Conservation (phyloP, 1,284 basidiomycete species). For the Taiwanofungus camphoratus region DNA sequence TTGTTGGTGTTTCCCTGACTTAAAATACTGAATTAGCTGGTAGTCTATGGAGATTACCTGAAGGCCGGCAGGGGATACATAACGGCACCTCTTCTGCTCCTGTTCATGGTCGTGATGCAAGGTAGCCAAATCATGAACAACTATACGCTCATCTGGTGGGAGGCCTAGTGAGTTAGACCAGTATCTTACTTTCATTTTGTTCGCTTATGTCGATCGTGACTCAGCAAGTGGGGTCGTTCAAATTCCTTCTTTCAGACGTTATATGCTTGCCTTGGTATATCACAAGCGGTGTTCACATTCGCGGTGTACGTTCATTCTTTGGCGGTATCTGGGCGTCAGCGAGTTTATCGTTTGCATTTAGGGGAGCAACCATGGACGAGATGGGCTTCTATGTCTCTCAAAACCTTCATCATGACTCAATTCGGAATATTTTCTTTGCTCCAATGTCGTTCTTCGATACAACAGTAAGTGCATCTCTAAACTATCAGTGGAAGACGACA, state of each 20-base stretch:
- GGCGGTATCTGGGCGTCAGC: no score
- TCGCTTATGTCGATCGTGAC: neutral
- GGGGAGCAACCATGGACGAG: constrained; percentile 50
- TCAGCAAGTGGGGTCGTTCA: constrained; percentile 41
- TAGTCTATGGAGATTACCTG: constrained; percentile 70
- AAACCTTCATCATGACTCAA: constrained; percentile 50
- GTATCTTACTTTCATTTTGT: neutral
- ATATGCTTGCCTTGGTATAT: constrained; percentile 61
- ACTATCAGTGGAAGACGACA: no score
- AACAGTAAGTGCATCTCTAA: constrained; percentile 35
- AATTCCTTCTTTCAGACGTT: constrained; percentile 67
- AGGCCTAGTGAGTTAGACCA: constrained; percentile 42
- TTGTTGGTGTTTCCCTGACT: neutral
- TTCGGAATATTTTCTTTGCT: constrained; percentile 56
- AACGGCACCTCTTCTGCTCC: constrained; percentile 53
- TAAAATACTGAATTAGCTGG: neutral
- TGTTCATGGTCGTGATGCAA: constrained; percentile 62
- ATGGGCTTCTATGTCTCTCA: constrained; percentile 54
- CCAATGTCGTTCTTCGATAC: constrained; percentile 72
- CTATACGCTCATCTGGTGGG: constrained; percentile 71
- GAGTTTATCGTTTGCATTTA: constrained; percentile 29
- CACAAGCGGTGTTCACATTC: constrained; percentile 62
- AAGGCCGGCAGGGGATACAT: constrained; percentile 53
- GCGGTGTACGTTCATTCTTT: constrained; percentile 34
- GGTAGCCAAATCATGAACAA: constrained; percentile 47